These are phyloP conservation scores for Fusarium verrucosum DNA, from an alignment of 2,329 filamentous ascomycete genomes.

Conservation along the genomic window DNA sequence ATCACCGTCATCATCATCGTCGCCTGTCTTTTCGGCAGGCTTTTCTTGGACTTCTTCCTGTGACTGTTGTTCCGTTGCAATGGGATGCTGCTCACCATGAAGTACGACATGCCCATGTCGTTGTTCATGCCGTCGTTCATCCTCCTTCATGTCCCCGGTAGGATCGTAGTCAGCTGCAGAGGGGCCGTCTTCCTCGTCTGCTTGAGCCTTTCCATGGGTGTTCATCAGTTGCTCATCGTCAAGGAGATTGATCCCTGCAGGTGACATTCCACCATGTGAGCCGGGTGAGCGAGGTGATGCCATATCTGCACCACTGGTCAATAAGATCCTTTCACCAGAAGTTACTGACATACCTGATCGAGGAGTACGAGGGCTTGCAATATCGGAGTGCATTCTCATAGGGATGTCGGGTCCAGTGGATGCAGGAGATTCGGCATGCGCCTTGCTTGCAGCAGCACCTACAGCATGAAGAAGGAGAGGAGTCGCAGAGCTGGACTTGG, in stretches of 20 bases:
- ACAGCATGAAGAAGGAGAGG: constrained; percentile 80
- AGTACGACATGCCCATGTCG: constrained; percentile 66
- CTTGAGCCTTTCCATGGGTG: constrained; percentile 57
- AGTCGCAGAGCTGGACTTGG: constrained; percentile 79
- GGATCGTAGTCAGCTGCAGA: constrained; percentile 96
- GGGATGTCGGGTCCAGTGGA: constrained; percentile 58
- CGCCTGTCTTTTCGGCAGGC: constrained; percentile 39
- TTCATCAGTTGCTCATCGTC: constrained; percentile 76
- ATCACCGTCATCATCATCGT: constrained; percentile 62
- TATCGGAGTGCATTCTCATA: constrained; percentile 43
- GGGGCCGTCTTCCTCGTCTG: constrained; percentile 71
- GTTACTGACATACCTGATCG: constrained; percentile 55
- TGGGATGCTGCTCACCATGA: constrained; percentile 55
- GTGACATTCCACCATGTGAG: constrained; percentile 63
- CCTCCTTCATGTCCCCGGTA: constrained; percentile 86
- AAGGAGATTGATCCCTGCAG: constrained; percentile 68
- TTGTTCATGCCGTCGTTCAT: constrained; percentile 74
- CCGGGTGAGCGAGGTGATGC: constrained; percentile 56
- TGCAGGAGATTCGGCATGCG: constrained; percentile 63
- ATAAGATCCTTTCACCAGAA: not conserved
- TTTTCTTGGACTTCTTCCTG: constrained; percentile 42
- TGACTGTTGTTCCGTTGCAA: constrained; percentile 40
- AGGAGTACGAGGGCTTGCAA: constrained; percentile 58
- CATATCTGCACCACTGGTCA: constrained; percentile 47
- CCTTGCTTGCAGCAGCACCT: constrained; percentile 65